These are phyloP conservation scores for Scedosporium aurantiacum DNA, from an alignment of 2,329 filamentous ascomycete species.

Conservation along the genomic window DNA sequence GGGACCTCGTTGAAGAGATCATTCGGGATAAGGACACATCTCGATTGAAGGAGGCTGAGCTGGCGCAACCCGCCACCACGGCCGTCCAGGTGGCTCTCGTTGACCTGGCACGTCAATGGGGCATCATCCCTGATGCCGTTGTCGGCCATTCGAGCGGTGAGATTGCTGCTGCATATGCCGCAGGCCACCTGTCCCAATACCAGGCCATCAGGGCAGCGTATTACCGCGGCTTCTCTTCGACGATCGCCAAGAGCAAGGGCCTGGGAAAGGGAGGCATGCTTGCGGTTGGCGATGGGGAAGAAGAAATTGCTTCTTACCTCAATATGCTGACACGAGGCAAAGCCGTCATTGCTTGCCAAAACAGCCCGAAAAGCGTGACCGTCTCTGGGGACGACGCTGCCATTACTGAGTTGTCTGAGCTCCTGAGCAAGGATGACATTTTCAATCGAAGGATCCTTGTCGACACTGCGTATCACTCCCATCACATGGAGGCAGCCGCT, in stretches of 20 bases:
- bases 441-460: conserved; percentile 18
- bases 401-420: not conserved
- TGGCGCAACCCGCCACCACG: not conserved
- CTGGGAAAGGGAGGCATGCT: conserved; percentile 31
- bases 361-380: not conserved
- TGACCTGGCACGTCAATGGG: conserved; percentile 21
- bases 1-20: not conserved
- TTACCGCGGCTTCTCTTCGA: conserved; percentile 25
- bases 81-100: conserved; percentile 16
- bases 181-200: conserved; percentile 20
- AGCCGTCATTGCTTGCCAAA: not conserved
- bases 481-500: conserved; percentile 16
- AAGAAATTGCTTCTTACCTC: conserved; percentile 18
- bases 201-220: conserved; percentile 28
- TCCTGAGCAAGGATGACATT: conserved; percentile 2
- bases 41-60: not conserved
- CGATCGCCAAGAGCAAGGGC: too few species aligned
- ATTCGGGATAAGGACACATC: not conserved
- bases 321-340: not conserved
- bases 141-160: conserved; percentile 34
- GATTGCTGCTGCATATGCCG: conserved; percentile 32
- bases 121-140: conserved; percentile 21
- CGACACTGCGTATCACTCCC: conserved; percentile 19
- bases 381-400: not conserved
- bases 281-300: conserved; percentile 23